Base-by-base conservation (phyloP, 106 monocot species). In the Vanilla planifolia region DNA sequence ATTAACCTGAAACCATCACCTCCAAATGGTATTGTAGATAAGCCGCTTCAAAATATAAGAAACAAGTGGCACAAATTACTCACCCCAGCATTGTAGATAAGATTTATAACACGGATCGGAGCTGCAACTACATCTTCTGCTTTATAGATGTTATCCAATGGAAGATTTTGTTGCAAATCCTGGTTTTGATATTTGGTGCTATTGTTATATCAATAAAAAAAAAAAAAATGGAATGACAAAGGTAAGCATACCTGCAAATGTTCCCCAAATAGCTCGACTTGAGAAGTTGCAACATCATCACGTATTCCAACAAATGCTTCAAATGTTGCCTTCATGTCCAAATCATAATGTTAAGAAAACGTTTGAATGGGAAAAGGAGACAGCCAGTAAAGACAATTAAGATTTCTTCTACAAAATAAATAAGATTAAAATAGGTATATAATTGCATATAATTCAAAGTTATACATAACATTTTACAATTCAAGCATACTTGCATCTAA, bases 71-170 rank as follows among this genome's bases (percentile, higher is more conserved):
- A 60, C 2, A n/a, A 40, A 40, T 48, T 76, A 43, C 78, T 71
- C 59, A 96, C 90, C 83, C 95, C 95, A 29, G 95, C 69, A 81
- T 90, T 96, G 48, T 81, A 96, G 43, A 96, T 77, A 63, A 96
- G 95, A 41, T 62, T 72, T 59, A 96, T 81, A 0, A 96, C 95
- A 61, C 95, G 86, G 41, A 96, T 96, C 46, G 95, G 90, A 70
- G 95, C 86, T 64, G 95, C 78, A 79, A 68, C 47, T 37, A 96
- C 74, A 71, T 73, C 78, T 60, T 76, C 76, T 56, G 95, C 79
- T 71, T 96, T 96, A 76, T 84, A 90, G 0, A 73, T 70, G 66
- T 77, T 48, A 22, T 96, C 95, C 62, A 90, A 11, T 27, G 95
- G 95, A 60, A 96, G 84, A 81, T 90, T 90, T 72, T 60, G 77